phyloP scores from a whole-genome alignment of 192 early-diverging fungal genomes.

The Radiomyces spectabilis region DNA sequence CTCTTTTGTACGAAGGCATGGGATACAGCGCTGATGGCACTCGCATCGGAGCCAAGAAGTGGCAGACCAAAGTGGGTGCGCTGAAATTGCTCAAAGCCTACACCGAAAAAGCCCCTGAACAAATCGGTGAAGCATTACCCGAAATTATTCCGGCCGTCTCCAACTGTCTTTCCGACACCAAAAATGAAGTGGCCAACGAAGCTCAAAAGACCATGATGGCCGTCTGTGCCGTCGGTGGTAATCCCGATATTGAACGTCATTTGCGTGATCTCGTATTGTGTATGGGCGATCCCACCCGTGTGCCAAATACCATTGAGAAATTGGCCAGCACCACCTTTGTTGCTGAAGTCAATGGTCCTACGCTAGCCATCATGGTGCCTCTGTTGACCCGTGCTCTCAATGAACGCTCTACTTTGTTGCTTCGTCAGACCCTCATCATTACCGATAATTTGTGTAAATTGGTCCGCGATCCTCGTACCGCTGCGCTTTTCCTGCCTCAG shows the following conservation, averaged over 20 bases:
- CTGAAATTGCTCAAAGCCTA: constrained; percentile 35
- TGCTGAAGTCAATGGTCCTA: constrained; percentile 66
- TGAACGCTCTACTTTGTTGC: constrained; percentile 55
- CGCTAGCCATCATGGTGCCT: constrained; percentile 74
- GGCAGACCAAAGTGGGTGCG: constrained; percentile 66
- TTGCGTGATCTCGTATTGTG: constrained; percentile 62
- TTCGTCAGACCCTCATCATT: constrained; percentile 69
- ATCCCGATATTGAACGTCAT: constrained; percentile 66
- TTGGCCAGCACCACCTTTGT: constrained; percentile 65
- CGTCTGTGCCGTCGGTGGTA: constrained; percentile 64
- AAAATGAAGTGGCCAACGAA: constrained; percentile 50
- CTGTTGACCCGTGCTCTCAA: constrained; percentile 59
- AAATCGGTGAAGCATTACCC: constrained; percentile 40
- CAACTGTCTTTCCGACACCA: constrained; percentile 67
- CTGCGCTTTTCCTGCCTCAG: constrained; percentile 67
- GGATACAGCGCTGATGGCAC: not conserved
- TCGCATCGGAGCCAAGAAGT: constrained; percentile 59
- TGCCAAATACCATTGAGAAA: constrained; percentile 65
- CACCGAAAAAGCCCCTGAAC: constrained; percentile 34
- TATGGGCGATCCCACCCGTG: constrained; percentile 73
- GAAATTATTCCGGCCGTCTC: constrained; percentile 66
- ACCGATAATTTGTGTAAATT: constrained; percentile 84
- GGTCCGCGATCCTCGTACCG: constrained; percentile 73
- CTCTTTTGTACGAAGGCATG: constrained; percentile 54
- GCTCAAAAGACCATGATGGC: constrained; percentile 62